A percentile compares a stretch with the other conserved stretches of the same genome.
Evolutionary conservation across 805 yeast genomes (phyloP).

Genomic region (Komagataella ulmi): DNA sequence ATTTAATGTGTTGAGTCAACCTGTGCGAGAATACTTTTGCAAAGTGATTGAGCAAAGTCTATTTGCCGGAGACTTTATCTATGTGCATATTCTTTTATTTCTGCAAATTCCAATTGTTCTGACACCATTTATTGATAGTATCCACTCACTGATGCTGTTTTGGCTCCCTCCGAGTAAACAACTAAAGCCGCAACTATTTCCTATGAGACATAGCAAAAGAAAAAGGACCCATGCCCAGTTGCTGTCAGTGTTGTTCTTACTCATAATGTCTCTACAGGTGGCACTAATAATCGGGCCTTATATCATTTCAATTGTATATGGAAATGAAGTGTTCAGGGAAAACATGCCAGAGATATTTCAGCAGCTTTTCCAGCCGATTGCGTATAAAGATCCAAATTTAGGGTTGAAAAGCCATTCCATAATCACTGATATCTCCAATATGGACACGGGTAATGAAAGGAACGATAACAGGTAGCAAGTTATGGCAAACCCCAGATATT

Average conservation of each 20-base stretch:
- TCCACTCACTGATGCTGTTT: constrained; percentile 35
- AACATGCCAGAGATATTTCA: not conserved
- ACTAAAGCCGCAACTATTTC: not conserved
- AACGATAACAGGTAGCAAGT: not conserved
- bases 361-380: not conserved
- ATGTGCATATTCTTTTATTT: constrained; percentile 28
- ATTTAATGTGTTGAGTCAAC: constrained; percentile 24
- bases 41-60: constrained; percentile 29
- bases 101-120: constrained; percentile 25
- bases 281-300: not conserved
- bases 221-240: not conserved
- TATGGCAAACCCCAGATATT: not conserved
- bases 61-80: constrained; percentile 31
- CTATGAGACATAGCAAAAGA: not conserved
- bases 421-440: not conserved
- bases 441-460: not conserved
- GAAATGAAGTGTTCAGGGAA: not conserved
- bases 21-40: constrained; percentile 29
- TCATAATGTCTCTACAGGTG: not conserved
- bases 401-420: not conserved
- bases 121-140: constrained; percentile 31
- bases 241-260: not conserved
- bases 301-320: not conserved
- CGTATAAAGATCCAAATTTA: not conserved
- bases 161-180: constrained; percentile 30